These are phyloP conservation scores for Pinus albicaulis DNA, from an alignment of 75 land plant species.

Conservation along the genomic window DNA sequence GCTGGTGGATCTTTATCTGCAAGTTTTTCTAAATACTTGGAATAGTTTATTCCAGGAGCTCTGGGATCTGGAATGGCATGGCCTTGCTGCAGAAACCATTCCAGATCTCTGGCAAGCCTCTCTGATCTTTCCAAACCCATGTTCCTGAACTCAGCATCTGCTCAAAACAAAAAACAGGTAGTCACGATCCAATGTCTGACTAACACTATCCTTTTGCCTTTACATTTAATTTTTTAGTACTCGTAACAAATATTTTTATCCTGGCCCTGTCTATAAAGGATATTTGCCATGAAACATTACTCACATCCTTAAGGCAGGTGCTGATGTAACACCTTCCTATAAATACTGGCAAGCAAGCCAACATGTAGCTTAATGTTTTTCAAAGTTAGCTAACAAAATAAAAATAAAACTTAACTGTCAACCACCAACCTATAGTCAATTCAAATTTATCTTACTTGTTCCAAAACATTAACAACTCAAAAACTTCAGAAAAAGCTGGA, in stretches of 20 bases:
- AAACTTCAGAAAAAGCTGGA: no score
- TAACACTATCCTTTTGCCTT: background rate
- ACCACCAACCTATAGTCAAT: no score
- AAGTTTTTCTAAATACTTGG: constrained; percentile 63
- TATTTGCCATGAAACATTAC: background rate
- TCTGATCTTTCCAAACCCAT: constrained; percentile 84
- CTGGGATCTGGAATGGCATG: constrained; percentile 81
- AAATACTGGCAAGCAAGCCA: no score
- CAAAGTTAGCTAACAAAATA: no score
- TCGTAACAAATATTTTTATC: background rate
- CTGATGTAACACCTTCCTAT: background rate
- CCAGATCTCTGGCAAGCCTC: constrained; percentile 66
- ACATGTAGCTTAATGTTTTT: no score
- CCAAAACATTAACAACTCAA: no score
- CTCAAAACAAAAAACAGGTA: background rate
- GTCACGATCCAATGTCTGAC: background rate
- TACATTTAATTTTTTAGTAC: background rate
- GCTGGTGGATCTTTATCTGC: constrained; percentile 77
- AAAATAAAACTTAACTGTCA: no score
- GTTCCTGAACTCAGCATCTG: constrained; percentile 86
- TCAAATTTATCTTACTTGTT: no score
- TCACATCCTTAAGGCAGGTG: background rate
- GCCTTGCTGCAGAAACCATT: constrained; percentile 73
- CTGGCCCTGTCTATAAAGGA: background rate
- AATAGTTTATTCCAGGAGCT: constrained; percentile 62